A percentile compares a stretch with the other conserved stretches of the same genome.
These are phyloP conservation scores for Ophiostoma sp. DNA, from an alignment of 2,329 filamentous ascomycete genomes.

Conservation along the genomic window DNA sequence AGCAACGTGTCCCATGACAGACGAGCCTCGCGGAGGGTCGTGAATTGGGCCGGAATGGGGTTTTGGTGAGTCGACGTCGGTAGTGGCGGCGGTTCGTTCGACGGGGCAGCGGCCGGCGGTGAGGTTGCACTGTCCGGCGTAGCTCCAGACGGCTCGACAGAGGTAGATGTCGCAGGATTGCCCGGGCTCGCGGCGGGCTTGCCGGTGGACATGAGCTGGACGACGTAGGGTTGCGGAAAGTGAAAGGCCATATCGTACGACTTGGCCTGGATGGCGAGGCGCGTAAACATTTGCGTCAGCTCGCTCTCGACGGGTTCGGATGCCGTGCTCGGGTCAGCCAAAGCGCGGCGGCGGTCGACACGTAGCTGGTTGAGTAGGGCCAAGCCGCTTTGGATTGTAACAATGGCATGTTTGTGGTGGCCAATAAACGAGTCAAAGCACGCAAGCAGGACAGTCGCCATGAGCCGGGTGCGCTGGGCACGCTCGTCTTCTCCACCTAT, in stretches of 20 bases:
- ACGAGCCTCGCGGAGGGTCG: constrained; percentile 55
- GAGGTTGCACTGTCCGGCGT: constrained; percentile 43
- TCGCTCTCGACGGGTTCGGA: constrained; percentile 56
- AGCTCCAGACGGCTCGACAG: background rate
- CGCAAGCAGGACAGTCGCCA: constrained; percentile 65
- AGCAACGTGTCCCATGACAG: constrained; percentile 57
- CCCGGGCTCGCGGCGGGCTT: background rate
- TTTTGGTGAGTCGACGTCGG: constrained; percentile 39
- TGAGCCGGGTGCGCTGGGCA: constrained; percentile 52
- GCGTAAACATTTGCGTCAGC: constrained; percentile 62
- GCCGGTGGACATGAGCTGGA: constrained; percentile 48
- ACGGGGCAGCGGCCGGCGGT: background rate
- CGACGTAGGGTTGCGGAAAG: constrained; percentile 62
- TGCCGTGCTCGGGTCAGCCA: constrained; percentile 18
- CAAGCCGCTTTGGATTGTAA: constrained; percentile 61
- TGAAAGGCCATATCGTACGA: constrained; percentile 70
- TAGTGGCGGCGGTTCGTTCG: constrained; percentile 43
- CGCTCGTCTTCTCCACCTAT: constrained; percentile 45
- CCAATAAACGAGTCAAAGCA: constrained; percentile 69
- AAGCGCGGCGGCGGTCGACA: constrained; percentile 44
- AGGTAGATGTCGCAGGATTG: constrained; percentile 27
- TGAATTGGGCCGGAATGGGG: constrained; percentile 49
- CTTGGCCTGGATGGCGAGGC: constrained; percentile 64
- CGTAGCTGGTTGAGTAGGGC: constrained; percentile 55
- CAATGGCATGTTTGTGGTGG: constrained; percentile 61